phyloP scores from a whole-genome alignment of 306 rosid species.

The Trifolium repens region DNA sequence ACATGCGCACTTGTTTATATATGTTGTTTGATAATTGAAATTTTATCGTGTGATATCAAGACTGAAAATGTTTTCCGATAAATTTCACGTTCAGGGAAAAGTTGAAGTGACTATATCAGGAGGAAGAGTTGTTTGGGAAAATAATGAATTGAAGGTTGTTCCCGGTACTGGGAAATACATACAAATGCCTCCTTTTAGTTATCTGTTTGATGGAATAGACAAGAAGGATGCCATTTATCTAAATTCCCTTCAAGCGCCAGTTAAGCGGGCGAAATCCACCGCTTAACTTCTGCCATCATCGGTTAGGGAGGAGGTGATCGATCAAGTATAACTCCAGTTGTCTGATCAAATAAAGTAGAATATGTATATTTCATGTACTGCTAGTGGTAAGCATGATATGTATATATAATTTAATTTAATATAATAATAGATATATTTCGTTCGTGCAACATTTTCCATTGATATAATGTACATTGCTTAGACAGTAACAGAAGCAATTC shows the following conservation, averaged over 20 bases:
- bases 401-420: background rate
- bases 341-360: conserved; percentile 17
- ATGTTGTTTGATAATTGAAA: background rate
- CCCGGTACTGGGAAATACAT: conserved; percentile 82
- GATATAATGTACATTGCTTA: conserved; percentile 33
- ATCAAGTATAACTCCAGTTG: background rate
- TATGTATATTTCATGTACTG: conserved; percentile 6
- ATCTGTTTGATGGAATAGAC: conserved; percentile 71
- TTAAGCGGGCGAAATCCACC: conserved; percentile 56
- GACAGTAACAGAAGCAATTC: background rate
- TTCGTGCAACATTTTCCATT: conserved; percentile 12
- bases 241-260: conserved; percentile 73
- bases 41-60: background rate
- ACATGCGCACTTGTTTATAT: background rate
- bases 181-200: conserved; percentile 69
- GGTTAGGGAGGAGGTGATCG: background rate
- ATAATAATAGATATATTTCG: background rate
- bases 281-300: conserved; percentile 27
- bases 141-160: conserved; percentile 70
- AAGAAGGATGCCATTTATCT: conserved; percentile 69
- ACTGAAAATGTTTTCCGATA: conserved; percentile 13
- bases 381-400: conserved; percentile 7
- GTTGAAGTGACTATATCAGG: conserved; percentile 89
- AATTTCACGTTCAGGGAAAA: conserved; percentile 68
- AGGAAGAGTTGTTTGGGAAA: conserved; percentile 95